These are phyloP conservation scores for Pichia sp. DNA, from an alignment of 1,139 yeast genomes.

Conservation along the genomic window DNA sequence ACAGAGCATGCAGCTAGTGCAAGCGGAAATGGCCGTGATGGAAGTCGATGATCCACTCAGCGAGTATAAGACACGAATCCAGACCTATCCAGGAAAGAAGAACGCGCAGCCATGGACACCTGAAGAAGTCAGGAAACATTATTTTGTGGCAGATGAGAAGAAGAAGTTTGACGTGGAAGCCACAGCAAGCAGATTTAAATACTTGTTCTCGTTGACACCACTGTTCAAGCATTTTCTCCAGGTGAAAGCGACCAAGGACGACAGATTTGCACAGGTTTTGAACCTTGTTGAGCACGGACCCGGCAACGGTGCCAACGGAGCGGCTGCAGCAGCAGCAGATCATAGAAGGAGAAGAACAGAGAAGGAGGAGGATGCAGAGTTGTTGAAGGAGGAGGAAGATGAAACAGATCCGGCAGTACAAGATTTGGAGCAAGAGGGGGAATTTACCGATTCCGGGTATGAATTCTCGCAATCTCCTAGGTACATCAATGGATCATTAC, in stretches of 20 bases:
- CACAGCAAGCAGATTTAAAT: constrained; percentile 59
- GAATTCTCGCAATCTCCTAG: constrained; percentile 66
- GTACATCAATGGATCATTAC: constrained; percentile 56
- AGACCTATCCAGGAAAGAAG: neutral
- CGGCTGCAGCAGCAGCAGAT: neutral
- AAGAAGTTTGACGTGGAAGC: constrained; percentile 47
- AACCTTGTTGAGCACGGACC: constrained; percentile 36
- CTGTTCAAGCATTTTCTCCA: constrained; percentile 66
- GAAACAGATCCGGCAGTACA: constrained; percentile 46
- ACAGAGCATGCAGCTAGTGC: neutral
- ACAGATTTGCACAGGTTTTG: constrained; percentile 48
- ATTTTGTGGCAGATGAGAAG: constrained; percentile 48
- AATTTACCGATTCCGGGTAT: constrained; percentile 46
- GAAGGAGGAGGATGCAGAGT: constrained; percentile 51
- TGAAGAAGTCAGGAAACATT: constrained; percentile 23
- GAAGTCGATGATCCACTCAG: constrained; percentile 4
- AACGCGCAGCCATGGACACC: neutral
- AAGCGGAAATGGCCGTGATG: neutral
- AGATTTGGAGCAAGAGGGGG: constrained; percentile 30
- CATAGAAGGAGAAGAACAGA: constrained; percentile 39
- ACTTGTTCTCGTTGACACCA: constrained; percentile 61
- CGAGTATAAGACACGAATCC: neutral
- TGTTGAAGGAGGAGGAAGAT: constrained; percentile 33
- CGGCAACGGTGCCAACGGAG: neutral
- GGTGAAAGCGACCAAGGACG: constrained; percentile 61